Base-by-base conservation (phyloP, 2,329 filamentous ascomycete species). In the Malbranchea zuffiana region DNA sequence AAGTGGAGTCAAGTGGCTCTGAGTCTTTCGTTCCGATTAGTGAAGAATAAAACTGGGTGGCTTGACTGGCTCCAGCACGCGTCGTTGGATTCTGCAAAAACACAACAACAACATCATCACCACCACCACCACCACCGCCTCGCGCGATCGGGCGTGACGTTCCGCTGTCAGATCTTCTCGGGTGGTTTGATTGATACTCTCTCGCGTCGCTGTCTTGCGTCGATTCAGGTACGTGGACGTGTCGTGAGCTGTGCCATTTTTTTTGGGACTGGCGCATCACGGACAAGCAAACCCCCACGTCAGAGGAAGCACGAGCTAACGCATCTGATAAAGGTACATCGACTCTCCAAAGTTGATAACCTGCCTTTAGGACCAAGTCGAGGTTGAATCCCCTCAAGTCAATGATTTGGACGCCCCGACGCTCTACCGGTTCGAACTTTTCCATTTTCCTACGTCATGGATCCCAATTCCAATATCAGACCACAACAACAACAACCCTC, bases 391-490 rank as follows among this genome's bases (percentile, higher is more conserved):
- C 32, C 26, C 32, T 31, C 19, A 18, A 36, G 42, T 46, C 42
- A 34, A 44, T 46, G 42, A 31, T 46, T 46, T 40, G 26, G 40
- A 41, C 39, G 39, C 30, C 18, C 34, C 39, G 21, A 35, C 29
- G 20, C 18, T 25, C 20, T 35, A 13, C 37, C 34, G 33, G 30
- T 38, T 43, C 36, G 27, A 37, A 34, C n/a, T 19, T 34, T 39
- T 40, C 25, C 23, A 23, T 28, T 24, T 21, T 25, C 41, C 31
- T 42, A 35, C 47, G 48, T 37, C 47, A 63, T 63, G 60, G 60
- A 63, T 56, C 60, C 60, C 41, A 57, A 62, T 55, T 55, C 60
- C 35, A n/a, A n/a, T n/a, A n/a, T n/a, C n/a, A n/a, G n/a, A n/a
- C n/a, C n/a, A n/a, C n/a, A n/a, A n/a, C 56, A 60, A 52, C 57